phyloP scores from a whole-genome alignment of 176 grass and related monocot species.

The Musa beccarii region DNA sequence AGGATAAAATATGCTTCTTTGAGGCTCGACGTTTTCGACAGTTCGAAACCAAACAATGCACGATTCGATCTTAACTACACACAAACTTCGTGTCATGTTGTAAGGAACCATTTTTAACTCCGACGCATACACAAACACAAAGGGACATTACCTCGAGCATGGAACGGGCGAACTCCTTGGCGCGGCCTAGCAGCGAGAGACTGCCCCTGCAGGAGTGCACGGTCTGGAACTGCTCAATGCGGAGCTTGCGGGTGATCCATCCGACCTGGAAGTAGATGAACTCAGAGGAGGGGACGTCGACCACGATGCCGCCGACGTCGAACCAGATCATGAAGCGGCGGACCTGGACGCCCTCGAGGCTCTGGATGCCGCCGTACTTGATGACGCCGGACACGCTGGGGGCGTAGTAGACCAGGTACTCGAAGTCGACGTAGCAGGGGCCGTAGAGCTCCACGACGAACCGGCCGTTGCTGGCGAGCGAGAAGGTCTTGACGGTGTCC shows the following conservation, averaged over 20 bases:
- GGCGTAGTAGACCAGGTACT: slow-evolving; percentile 7
- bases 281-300: not conserved
- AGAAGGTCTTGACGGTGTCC: slow-evolving; percentile 4
- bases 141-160: not conserved
- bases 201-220: slow-evolving; percentile 43
- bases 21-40: no score
- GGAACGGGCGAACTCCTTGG: slow-evolving; percentile 32
- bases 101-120: no score
- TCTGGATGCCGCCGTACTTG: not conserved
- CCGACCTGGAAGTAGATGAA: slow-evolving; percentile 1
- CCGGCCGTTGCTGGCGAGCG: not conserved
- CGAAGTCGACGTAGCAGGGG: slow-evolving; percentile 1
- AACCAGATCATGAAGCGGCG: not conserved
- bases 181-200: slow-evolving; percentile 28
- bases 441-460: not conserved
- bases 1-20: no score
- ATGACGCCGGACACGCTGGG: not conserved
- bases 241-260: slow-evolving; percentile 62
- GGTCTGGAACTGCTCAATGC: slow-evolving; percentile 47
- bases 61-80: no score
- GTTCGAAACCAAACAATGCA: no score
- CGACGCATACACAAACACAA: not conserved
- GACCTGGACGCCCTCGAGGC: slow-evolving; percentile 1
- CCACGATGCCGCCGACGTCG: not conserved
- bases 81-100: no score